phyloP scores from a whole-genome alignment of 345 rosid genomes.

The Microcos paniculata region DNA sequence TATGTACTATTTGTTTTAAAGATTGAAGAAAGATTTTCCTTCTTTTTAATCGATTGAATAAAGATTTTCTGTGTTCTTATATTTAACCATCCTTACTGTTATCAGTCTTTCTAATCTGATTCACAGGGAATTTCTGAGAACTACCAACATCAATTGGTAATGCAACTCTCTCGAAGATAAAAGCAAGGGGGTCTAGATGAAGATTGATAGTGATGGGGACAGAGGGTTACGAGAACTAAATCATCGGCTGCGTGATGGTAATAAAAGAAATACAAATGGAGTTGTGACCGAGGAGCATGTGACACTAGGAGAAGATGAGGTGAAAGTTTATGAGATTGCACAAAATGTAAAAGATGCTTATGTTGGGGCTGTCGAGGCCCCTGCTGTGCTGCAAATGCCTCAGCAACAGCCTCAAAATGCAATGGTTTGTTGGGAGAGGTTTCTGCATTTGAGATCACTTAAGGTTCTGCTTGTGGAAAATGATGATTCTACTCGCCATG shows the following conservation, averaged over 20 bases:
- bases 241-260: constrained; percentile 29
- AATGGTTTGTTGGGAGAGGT: constrained; percentile 70
- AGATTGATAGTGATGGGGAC: constrained; percentile 35
- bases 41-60: too few species aligned
- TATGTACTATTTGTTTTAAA: constrained; percentile 35
- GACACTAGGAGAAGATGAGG: constrained; percentile 24
- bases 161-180: too few species aligned
- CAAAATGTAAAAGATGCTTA: constrained; percentile 40
- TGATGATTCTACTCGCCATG: constrained; percentile 80
- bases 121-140: constrained; percentile 39
- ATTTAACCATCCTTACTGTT: constrained; percentile 22
- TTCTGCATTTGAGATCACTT: constrained; percentile 62
- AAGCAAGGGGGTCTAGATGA: constrained; percentile 62
- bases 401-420: constrained; percentile 47
- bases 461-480: constrained; percentile 77
- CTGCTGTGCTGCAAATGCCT: constrained; percentile 36
- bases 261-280: constrained; percentile 27
- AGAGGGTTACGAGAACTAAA: constrained; percentile 34
- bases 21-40: constrained; percentile 25
- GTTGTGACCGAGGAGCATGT: constrained; percentile 28
- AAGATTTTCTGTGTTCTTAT: constrained; percentile 20
- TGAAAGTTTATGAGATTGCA: constrained; percentile 29
- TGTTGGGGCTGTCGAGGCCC: constrained; percentile 32
- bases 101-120: constrained; percentile 34
- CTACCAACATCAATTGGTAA: too few species aligned